phyloP scores from a whole-genome alignment of 2,329 filamentous ascomycete genomes.

The Exserohilum rostratum region DNA sequence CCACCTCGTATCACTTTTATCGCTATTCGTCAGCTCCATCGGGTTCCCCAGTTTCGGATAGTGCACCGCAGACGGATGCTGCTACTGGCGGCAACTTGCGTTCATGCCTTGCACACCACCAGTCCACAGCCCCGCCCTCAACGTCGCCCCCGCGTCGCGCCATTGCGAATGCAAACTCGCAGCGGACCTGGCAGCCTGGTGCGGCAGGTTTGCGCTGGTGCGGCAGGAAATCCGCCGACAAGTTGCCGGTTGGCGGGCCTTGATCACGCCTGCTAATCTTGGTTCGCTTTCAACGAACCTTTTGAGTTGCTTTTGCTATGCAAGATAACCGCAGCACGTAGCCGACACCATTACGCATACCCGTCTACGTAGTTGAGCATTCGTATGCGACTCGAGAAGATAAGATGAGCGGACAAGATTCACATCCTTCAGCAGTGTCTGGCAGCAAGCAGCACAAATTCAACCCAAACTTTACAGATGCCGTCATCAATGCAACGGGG shows the following conservation, averaged over 20 bases:
- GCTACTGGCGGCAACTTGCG: conserved; percentile 24
- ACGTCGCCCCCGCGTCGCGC: neutral
- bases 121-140: conserved; percentile 23
- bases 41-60: conserved; percentile 19
- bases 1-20: no score
- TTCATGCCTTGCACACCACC: conserved; percentile 1
- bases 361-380: neutral
- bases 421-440: conserved; percentile 15
- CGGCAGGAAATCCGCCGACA: conserved; percentile 3
- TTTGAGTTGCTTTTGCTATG: neutral
- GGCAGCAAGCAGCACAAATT: conserved; percentile 54
- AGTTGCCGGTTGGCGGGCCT: conserved; percentile 4
- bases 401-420: conserved; percentile 1
- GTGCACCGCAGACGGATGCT: conserved; percentile 20
- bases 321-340: neutral
- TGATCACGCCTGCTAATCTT: neutral
- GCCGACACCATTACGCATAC: neutral
- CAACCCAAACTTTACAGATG: conserved; percentile 77
- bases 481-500: conserved; percentile 75
- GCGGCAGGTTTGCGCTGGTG: neutral
- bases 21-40: neutral
- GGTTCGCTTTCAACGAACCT: conserved; percentile 1
- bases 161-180: neutral
- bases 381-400: neutral
- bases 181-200: neutral